These are phyloP conservation scores for Musa itinerans DNA, from an alignment of 176 grass and related monocot species.

Conservation along the genomic window DNA sequence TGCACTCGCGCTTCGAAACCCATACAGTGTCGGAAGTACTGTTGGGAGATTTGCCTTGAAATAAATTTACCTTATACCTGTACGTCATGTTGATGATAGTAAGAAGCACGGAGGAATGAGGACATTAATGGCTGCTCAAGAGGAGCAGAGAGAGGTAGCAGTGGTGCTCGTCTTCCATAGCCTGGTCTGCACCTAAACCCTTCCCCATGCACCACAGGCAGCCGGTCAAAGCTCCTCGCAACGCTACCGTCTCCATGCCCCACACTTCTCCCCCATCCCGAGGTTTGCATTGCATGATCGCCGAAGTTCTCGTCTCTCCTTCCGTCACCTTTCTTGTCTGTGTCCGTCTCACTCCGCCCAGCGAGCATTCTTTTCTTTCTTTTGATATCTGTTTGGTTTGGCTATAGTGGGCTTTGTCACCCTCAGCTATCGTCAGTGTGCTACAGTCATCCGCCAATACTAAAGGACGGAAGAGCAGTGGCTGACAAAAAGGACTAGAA, in stretches of 20 bases:
- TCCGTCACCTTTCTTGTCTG: not conserved
- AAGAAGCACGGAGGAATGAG: no score
- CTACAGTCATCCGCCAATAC: not conserved
- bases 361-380: not conserved
- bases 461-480: not conserved
- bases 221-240: not conserved
- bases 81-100: not conserved
- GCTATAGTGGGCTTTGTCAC: no score
- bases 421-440: not conserved
- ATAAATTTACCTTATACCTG: not conserved
- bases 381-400: not conserved
- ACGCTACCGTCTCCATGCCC: not conserved
- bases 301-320: not conserved
- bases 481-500: conserved; percentile 41
- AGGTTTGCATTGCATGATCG: not conserved
- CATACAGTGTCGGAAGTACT: no score
- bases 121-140: no score
- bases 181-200: not conserved
- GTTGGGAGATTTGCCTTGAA: not conserved
- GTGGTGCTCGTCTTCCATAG: not conserved
- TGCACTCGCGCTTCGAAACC: not conserved
- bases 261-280: not conserved
- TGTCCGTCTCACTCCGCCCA: not conserved
- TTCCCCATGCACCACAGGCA: not conserved
- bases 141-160: no score